Conservation (phyloP, 2,329 filamentous ascomycete genomes). For the Trichophaea hybrida region DNA sequence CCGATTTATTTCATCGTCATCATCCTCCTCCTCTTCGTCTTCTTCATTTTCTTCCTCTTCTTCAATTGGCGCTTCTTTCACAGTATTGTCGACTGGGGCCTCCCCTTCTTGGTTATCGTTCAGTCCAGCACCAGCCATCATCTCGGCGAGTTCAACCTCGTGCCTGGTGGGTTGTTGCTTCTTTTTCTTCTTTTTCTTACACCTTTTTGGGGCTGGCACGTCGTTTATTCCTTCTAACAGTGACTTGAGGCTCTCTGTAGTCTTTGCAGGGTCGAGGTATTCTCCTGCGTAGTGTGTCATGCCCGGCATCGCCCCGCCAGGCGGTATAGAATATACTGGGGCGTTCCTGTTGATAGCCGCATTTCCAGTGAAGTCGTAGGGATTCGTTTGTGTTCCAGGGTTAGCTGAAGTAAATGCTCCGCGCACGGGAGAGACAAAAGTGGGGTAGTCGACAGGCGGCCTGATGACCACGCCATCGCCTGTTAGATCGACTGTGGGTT, state of each 20-base stretch:
- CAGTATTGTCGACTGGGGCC: conserved; percentile 31
- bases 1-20: conserved; percentile 38
- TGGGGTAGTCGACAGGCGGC: conserved; percentile 15
- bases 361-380: not conserved
- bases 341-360: conserved; percentile 1
- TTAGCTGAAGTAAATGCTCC: conserved; percentile 1
- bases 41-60: conserved; percentile 29
- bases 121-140: conserved; percentile 29
- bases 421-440: conserved; percentile 9
- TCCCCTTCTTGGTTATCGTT: conserved; percentile 6
- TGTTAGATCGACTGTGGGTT: conserved; percentile 11
- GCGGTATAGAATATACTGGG: conserved; percentile 13
- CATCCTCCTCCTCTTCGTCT: conserved; percentile 36
- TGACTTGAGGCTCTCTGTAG: conserved; percentile 55
- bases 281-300: conserved; percentile 13
- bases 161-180: conserved; percentile 13
- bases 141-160: conserved; percentile 12
- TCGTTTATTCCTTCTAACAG: conserved; percentile 69
- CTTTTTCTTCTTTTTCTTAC: conserved; percentile 29
- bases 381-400: not conserved
- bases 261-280: not conserved
- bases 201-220: conserved; percentile 39
- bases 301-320: conserved; percentile 12
- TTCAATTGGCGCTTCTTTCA: conserved; percentile 29
- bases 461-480: conserved; percentile 8